These are phyloP conservation scores for Aspergillus hancockii DNA, from an alignment of 495 filamentous ascomycete genomes.

Conservation along the genomic window DNA sequence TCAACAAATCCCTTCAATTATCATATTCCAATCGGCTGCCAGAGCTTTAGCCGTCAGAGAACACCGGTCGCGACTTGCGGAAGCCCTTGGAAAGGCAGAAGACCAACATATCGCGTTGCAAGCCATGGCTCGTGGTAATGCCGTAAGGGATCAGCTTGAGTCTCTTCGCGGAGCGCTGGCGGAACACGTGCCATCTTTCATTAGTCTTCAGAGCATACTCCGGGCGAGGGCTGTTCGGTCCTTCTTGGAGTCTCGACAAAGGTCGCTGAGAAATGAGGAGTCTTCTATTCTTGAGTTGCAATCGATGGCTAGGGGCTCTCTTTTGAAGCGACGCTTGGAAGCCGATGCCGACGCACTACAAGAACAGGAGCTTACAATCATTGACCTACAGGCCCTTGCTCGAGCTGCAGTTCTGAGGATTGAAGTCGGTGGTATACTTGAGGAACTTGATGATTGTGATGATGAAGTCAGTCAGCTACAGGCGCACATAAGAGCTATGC, in stretches of 20 bases:
- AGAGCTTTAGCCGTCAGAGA: conserved; percentile 41
- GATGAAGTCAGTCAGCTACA: conserved; percentile 72
- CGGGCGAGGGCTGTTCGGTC: conserved; percentile 37
- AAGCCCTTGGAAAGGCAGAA: conserved; percentile 35
- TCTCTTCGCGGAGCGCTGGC: conserved; percentile 29
- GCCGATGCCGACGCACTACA: conserved; percentile 59
- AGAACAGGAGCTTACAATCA: conserved; percentile 57
- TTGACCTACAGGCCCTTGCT: conserved; percentile 66
- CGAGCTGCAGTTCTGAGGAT: conserved; percentile 76
- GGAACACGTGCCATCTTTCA: conserved; percentile 30
- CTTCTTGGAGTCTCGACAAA: conserved; percentile 34
- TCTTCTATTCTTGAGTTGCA: conserved; percentile 46
- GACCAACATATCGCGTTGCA: conserved; percentile 38
- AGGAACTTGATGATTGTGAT: conserved; percentile 77
- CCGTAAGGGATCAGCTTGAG: conserved; percentile 26
- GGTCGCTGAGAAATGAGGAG: conserved; percentile 36
- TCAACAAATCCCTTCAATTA: conserved; percentile 35
- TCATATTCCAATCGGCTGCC: conserved; percentile 46
- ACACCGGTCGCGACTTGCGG: conserved; percentile 25
- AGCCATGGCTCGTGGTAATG: conserved; percentile 42
- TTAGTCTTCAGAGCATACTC: conserved; percentile 35
- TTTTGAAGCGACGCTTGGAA: conserved; percentile 43
- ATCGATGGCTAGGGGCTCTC: conserved; percentile 43
- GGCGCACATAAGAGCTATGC: conserved; percentile 72
- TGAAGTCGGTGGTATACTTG: conserved; percentile 69